A percentile compares a stretch with the other conserved stretches of the same genome.
These are phyloP conservation scores for Corchorus olitorius DNA, from an alignment of 345 rosid species.

Conservation along the genomic window DNA sequence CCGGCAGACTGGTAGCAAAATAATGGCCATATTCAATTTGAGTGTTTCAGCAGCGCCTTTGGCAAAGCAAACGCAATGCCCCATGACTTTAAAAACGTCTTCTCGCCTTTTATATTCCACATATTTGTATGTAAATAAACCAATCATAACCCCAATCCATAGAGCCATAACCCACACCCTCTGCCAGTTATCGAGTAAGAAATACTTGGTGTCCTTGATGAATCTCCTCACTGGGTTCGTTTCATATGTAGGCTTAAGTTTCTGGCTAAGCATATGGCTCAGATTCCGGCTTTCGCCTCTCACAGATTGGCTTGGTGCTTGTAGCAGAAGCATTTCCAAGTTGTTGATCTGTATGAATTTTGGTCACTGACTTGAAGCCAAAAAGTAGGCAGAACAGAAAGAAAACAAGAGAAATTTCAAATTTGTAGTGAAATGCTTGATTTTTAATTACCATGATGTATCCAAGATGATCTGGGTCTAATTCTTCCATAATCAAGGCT, in stretches of 20 bases:
- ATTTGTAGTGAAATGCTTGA: not conserved
- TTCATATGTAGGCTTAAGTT: constrained; percentile 58
- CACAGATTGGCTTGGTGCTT: constrained; percentile 54
- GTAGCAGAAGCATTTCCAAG: constrained; percentile 65
- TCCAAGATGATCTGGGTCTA: constrained; percentile 72
- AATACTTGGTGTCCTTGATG: constrained; percentile 43
- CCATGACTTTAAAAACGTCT: constrained; percentile 66
- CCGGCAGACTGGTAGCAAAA: constrained; percentile 72
- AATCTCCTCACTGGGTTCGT: constrained; percentile 52
- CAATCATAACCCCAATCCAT: constrained; percentile 63
- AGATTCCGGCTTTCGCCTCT: constrained; percentile 67
- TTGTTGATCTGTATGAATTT: constrained; percentile 50
- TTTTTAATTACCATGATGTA: constrained; percentile 61
- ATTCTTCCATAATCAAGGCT: constrained; percentile 80
- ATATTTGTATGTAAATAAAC: constrained; percentile 61
- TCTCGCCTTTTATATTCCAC: constrained; percentile 49
- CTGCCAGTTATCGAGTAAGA: constrained; percentile 71
- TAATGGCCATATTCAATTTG: constrained; percentile 78
- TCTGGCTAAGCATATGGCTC: constrained; percentile 78
- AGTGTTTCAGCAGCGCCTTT: constrained; percentile 82
- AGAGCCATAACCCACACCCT: constrained; percentile 70
- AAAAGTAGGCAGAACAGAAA: not conserved
- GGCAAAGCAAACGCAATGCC: constrained; percentile 67
- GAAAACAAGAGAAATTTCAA: not conserved
- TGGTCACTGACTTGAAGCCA: not conserved